These are phyloP conservation scores for Arthroderma sp. DNA, from an alignment of 2,329 filamentous ascomycete genomes.

Conservation along the genomic window DNA sequence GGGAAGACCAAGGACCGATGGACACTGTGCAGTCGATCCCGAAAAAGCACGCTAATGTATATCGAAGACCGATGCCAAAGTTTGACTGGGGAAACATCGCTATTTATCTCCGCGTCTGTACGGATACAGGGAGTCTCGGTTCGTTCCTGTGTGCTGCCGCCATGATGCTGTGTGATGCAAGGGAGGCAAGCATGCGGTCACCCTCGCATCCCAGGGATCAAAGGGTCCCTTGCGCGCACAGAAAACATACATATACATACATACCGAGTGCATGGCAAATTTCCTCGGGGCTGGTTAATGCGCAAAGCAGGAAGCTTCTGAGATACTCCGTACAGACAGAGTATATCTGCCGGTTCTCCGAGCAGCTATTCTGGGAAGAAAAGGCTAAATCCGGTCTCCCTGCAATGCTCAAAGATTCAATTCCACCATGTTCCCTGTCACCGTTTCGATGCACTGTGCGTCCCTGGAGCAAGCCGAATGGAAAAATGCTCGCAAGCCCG, in stretches of 20 bases:
- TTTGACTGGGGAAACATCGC: not conserved
- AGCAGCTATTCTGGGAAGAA: not conserved
- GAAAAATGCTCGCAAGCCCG: no score
- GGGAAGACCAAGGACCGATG: not conserved
- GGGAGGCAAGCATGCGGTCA: not conserved
- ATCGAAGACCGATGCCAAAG: not conserved
- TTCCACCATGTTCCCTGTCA: not conserved
- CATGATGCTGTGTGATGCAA: not conserved
- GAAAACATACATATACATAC: not conserved
- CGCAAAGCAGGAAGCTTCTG: not conserved
- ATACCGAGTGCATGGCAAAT: not conserved
- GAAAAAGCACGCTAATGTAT: not conserved
- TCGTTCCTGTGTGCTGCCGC: not conserved
- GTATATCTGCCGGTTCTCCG: not conserved
- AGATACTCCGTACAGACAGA: no score
- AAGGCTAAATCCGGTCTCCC: not conserved
- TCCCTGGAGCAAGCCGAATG: not conserved
- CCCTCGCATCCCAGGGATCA: not conserved
- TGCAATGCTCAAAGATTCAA: not conserved
- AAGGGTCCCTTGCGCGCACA: not conserved
- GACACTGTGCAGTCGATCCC: not conserved
- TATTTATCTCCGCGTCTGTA: conserved; percentile 1
- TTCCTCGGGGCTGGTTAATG: not conserved
- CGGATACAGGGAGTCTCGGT: not conserved
- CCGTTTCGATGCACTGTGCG: not conserved